These are phyloP conservation scores for Monilinia polystroma DNA, from an alignment of 2,329 filamentous ascomycete genomes.

Conservation along the genomic window DNA sequence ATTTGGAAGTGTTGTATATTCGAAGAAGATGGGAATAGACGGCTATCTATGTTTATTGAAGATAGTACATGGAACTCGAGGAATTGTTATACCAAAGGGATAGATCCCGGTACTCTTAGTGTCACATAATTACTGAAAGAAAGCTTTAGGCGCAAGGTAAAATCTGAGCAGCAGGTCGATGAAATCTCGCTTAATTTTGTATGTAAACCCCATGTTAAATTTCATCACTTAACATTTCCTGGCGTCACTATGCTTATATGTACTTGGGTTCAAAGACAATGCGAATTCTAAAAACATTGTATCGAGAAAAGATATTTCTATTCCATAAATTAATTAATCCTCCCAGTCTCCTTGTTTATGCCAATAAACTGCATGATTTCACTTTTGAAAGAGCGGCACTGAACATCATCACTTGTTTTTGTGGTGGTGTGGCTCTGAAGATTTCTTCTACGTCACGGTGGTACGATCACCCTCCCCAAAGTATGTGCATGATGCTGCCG, in stretches of 20 bases:
- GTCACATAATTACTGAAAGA: neutral
- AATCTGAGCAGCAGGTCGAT: neutral
- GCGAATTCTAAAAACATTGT: fast-evolving
- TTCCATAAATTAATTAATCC: neutral
- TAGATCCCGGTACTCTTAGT: no score
- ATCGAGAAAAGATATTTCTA: neutral
- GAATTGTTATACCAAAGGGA: no score
- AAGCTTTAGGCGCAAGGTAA: fast-evolving
- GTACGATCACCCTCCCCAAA: no score
- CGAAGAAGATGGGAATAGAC: neutral
- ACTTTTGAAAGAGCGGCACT: conserved; percentile 74
- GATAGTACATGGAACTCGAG: neutral
- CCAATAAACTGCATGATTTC: neutral
- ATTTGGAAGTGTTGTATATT: neutral
- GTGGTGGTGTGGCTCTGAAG: conserved; percentile 92
- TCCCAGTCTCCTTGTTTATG: neutral
- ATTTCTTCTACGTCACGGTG: conserved; percentile 93
- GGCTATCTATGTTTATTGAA: neutral
- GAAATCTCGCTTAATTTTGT: conserved; percentile 13
- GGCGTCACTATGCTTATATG: neutral
- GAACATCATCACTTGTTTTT: conserved; percentile 99
- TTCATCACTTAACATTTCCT: neutral
- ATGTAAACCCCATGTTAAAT: neutral
- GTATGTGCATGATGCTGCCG: no score
- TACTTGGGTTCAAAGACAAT: no score